A percentile compares a stretch with the other conserved stretches of the same genome.
Conservation (phyloP, 768 basidiomycete species). For the Lentinula aciculospora region DNA sequence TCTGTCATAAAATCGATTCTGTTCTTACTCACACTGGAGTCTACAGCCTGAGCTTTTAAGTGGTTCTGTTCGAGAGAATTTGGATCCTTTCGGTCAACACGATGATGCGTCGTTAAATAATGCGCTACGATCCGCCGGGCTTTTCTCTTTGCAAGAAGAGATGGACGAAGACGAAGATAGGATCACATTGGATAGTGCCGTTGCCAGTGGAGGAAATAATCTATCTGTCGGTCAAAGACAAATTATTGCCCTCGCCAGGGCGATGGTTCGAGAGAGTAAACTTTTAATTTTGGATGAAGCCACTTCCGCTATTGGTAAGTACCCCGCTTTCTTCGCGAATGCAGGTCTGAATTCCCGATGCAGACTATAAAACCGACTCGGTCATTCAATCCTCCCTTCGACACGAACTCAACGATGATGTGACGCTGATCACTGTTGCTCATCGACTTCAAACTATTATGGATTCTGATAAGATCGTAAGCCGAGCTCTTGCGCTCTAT, state of each 20-base stretch:
- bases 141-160: constrained; percentile 32
- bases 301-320: constrained; percentile 18
- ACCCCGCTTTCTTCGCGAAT: background rate
- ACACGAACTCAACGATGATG: constrained; percentile 27
- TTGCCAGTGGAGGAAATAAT: constrained; percentile 60
- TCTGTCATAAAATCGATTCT: background rate
- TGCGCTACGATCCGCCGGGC: constrained; percentile 47
- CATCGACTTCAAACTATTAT: constrained; percentile 31
- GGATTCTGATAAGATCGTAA: constrained; percentile 26
- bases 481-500: background rate
- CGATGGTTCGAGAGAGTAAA: constrained; percentile 44
- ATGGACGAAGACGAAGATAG: constrained; percentile 17
- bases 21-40: background rate
- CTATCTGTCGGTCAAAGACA: constrained; percentile 71
- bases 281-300: constrained; percentile 52
- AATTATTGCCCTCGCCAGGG: constrained; percentile 55
- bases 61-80: constrained; percentile 56
- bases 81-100: constrained; percentile 72
- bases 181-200: constrained; percentile 49
- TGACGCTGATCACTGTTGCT: constrained; percentile 39
- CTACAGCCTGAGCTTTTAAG: constrained; percentile 35
- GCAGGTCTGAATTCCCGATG: background rate
- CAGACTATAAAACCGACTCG: constrained; percentile 31
- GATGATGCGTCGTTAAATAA: constrained; percentile 62
- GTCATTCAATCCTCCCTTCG: constrained; percentile 40